phyloP scores from a whole-genome alignment of 176 grass and related monocot genomes.

The Leersia perrieri region DNA sequence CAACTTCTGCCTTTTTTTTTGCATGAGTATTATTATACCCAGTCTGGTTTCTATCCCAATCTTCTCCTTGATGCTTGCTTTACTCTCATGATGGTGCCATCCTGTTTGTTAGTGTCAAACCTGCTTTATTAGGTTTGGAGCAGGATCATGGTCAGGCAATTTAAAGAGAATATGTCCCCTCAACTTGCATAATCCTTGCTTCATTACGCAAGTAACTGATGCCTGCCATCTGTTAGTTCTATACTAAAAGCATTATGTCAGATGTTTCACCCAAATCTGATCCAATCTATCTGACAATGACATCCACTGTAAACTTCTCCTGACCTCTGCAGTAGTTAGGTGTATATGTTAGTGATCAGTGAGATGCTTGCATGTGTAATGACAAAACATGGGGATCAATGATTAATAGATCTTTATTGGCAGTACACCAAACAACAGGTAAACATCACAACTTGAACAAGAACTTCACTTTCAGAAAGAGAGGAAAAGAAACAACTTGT shows the following conservation, averaged over 20 bases:
- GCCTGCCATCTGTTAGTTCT: slow-evolving; percentile 19
- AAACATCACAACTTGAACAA: slow-evolving; percentile 1
- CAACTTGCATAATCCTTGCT: slow-evolving; percentile 26
- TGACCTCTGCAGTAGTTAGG: not conserved
- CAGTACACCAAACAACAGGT: not conserved
- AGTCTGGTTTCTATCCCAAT: slow-evolving; percentile 14
- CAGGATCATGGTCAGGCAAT: slow-evolving; percentile 22
- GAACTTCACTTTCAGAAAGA: not conserved
- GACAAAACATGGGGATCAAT: slow-evolving; percentile 4
- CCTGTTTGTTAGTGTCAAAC: slow-evolving; percentile 23
- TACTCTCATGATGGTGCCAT: not conserved
- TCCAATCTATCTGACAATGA: slow-evolving; percentile 29
- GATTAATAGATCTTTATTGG: slow-evolving; percentile 31
- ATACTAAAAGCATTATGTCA: slow-evolving; percentile 20
- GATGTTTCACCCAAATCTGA: slow-evolving; percentile 41
- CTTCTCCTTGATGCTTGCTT: slow-evolving; percentile 25
- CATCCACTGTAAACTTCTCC: slow-evolving; percentile 16
- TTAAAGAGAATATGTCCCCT: slow-evolving; percentile 32
- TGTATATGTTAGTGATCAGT: slow-evolving; percentile 11
- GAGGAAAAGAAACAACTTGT: not conserved
- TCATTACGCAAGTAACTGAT: slow-evolving; percentile 29
- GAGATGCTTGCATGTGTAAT: not conserved
- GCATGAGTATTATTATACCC: slow-evolving; percentile 4
- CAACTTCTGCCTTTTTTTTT: not conserved
- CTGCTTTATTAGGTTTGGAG: slow-evolving; percentile 38